Conservation (phyloP, 345 rosid genomes). For the Punica granatum region DNA sequence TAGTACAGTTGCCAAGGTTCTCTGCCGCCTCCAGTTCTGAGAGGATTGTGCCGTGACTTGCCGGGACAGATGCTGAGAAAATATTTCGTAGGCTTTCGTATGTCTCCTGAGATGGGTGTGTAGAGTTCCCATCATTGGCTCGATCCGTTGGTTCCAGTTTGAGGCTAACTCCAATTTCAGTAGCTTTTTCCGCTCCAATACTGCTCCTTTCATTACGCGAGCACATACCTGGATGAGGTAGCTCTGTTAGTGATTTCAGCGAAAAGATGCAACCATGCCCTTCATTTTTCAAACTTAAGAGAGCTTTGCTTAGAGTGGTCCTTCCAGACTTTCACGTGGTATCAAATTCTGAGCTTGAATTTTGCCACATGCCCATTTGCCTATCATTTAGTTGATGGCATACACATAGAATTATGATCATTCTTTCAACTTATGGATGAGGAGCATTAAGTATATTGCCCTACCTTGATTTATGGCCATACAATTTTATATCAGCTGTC, state of each 20-base stretch:
- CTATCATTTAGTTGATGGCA: neutral
- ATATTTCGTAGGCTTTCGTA: slow-evolving; percentile 30
- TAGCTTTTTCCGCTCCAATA: neutral
- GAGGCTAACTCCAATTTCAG: slow-evolving; percentile 9
- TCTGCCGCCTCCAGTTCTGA: slow-evolving; percentile 44
- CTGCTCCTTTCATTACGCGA: slow-evolving; percentile 9
- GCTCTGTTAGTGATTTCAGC: neutral
- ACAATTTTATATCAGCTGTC: neutral
- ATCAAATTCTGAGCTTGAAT: neutral
- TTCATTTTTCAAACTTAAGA: too few species aligned
- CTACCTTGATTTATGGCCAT: neutral
- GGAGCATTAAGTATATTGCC: neutral
- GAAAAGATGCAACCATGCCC: too few species aligned
- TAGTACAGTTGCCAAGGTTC: slow-evolving; percentile 30
- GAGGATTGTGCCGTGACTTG: slow-evolving; percentile 22
- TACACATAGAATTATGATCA: neutral
- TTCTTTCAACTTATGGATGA: neutral
- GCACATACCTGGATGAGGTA: slow-evolving; percentile 16
- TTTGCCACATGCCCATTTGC: neutral
- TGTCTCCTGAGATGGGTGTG: slow-evolving; percentile 16
- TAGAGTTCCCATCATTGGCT: slow-evolving; percentile 9
- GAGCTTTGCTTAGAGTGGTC: too few species aligned
- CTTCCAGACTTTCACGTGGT: neutral
- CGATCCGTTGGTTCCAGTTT: slow-evolving; percentile 8
- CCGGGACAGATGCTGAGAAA: slow-evolving; percentile 17